These are phyloP conservation scores for Daldinia bambusicola DNA, from an alignment of 495 filamentous ascomycete species.

Conservation along the genomic window DNA sequence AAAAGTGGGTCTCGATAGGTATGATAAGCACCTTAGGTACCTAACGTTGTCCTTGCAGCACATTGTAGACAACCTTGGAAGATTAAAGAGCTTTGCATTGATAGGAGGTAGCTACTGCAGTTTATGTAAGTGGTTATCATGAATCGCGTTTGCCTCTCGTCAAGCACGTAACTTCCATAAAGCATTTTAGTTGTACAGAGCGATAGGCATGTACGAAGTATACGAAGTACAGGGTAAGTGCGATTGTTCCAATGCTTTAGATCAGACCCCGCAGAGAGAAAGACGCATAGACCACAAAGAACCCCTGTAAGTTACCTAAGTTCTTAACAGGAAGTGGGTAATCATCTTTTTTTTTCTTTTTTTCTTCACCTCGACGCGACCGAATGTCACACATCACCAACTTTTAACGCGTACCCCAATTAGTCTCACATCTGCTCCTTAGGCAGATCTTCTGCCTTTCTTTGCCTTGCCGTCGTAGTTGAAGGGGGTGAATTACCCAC, in stretches of 20 bases:
- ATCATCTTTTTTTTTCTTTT: not conserved
- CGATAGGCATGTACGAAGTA: too few relatives aligned
- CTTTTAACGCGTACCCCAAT: constrained; percentile 8
- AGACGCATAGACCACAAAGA: not conserved
- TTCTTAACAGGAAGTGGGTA: not conserved
- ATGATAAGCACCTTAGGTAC: too few relatives aligned
- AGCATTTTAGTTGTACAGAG: too few relatives aligned
- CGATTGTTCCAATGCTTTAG: not conserved
- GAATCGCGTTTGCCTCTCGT: too few relatives aligned
- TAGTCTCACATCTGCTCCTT: not conserved
- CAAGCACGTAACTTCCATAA: too few relatives aligned
- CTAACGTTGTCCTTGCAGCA: too few relatives aligned
- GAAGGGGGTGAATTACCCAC: not conserved
- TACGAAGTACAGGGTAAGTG: not conserved
- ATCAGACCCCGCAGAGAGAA: not conserved
- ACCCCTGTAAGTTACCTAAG: not conserved
- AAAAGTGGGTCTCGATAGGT: too few relatives aligned
- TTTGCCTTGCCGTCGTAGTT: not conserved
- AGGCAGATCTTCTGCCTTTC: not conserved
- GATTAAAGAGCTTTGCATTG: too few relatives aligned
- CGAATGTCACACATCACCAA: not conserved
- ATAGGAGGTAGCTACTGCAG: too few relatives aligned
- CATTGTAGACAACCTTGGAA: too few relatives aligned
- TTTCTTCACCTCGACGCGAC: not conserved
- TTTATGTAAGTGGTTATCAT: too few relatives aligned